Evolutionary conservation across 495 filamentous ascomycete genomes (phyloP), one percentile per base, ranked within the genome.

Genomic region (Xylaria bambusicola): DNA sequence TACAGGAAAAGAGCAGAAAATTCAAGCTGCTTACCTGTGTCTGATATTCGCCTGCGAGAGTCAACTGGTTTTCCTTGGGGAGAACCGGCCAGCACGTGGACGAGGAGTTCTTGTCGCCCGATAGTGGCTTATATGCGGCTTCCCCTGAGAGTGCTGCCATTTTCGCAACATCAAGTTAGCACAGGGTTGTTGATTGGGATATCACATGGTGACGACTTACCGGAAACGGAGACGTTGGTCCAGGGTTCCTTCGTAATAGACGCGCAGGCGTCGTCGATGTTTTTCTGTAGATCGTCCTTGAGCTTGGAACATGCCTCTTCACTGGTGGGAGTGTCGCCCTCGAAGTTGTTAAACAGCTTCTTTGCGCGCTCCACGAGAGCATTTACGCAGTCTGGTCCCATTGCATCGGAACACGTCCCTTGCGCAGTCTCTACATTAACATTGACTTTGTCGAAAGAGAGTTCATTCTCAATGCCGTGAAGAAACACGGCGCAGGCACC

Each of bases 81-180:
- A 51, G 61, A 12, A 68, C 48, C 1, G 66, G 66, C 66, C 66
- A 68, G 48, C 66, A 68, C 26, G 38, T 60, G 12, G 63, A 62
- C 0, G 63, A 52, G 0, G 66, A 47, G 24, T 68, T 65, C 21
- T 65, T 23, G 21, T 66, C 29, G 26, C 44, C 38, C 0, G 61
- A 49, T 6, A 66, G 48, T 0, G 60, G 49, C 26, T 52, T 20
- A 9, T 54, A 52, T 9, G 61, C 53, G 10, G 18, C 54, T 2
- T 59, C 49, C 2, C 66, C 63, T 2, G 63, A 56, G 9, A 68
- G 54, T 51, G 57, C 66, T 68, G 38, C n/a, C n/a, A n/a, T n/a
- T n/a, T n/a, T n/a, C n/a, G n/a, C n/a, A n/a, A n/a, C n/a, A n/a
- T n/a, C n/a, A n/a, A n/a, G n/a, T n/a, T n/a, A n/a, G n/a, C n/a